These are phyloP conservation scores for Somion occarium DNA, from an alignment of 1,284 basidiomycete genomes.

Conservation along the genomic window DNA sequence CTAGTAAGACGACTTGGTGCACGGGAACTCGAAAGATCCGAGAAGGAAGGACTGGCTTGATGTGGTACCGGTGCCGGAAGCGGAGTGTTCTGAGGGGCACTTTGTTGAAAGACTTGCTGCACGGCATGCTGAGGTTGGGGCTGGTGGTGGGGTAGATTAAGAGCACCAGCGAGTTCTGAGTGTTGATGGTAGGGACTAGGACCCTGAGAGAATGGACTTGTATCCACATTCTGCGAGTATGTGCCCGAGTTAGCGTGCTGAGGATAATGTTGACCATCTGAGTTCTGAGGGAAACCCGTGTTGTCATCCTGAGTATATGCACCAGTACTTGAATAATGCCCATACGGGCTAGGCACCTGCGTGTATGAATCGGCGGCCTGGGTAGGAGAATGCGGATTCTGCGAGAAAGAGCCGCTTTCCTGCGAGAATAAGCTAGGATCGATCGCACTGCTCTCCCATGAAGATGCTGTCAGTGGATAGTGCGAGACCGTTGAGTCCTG, in stretches of 20 bases:
- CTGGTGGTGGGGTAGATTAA: conserved; percentile 6
- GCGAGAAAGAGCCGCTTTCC: neutral
- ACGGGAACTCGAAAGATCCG: neutral
- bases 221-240: neutral
- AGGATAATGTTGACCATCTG: neutral
- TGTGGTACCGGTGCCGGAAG: neutral
- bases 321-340: neutral
- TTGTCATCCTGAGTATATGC: neutral
- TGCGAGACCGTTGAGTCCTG: conserved; percentile 4
- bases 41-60: neutral
- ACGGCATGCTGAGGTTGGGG: neutral
- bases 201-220: neutral
- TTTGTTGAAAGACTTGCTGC: neutral
- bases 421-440: conserved; percentile 25
- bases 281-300: neutral
- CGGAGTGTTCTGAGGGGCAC: too few relatives aligned
- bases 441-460: conserved; percentile 20
- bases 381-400: neutral
- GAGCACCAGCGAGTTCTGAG: conserved; percentile 24
- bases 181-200: conserved; percentile 1
- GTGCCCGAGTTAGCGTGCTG: neutral
- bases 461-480: conserved; percentile 10
- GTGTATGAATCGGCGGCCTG: neutral
- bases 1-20: conserved; percentile 7
- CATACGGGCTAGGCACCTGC: neutral